These are phyloP conservation scores for Sphaerulina musiva DNA, from an alignment of 2,329 filamentous ascomycete genomes.

Conservation along the genomic window DNA sequence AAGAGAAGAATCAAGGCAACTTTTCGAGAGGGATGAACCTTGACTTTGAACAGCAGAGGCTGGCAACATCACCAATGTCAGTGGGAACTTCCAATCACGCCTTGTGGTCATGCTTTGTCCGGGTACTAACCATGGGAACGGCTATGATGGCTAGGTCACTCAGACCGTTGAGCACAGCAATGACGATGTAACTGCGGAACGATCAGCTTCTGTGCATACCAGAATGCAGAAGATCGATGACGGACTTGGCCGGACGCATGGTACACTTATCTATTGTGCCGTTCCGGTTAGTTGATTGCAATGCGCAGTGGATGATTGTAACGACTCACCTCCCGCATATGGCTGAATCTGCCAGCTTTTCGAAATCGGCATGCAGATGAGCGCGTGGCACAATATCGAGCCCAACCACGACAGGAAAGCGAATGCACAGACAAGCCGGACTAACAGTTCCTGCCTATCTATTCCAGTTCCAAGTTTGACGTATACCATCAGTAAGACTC, in stretches of 20 bases:
- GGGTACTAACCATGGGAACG: slow-evolving; percentile 42
- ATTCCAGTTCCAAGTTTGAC: slow-evolving; percentile 28
- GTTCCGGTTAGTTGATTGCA: neutral
- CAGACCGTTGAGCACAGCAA: slow-evolving; percentile 54
- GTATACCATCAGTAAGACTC: slow-evolving; percentile 32
- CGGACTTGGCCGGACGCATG: neutral
- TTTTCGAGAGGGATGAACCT: slow-evolving; percentile 49
- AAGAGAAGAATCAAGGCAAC: slow-evolving; percentile 47
- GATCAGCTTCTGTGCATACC: neutral
- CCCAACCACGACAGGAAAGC: slow-evolving; percentile 27
- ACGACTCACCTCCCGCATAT: slow-evolving; percentile 10
- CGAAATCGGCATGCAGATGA: slow-evolving; percentile 28
- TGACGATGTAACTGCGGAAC: slow-evolving; percentile 52
- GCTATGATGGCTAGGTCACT: slow-evolving; percentile 55
- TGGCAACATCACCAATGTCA: neutral
- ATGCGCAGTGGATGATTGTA: neutral
- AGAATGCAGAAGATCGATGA: neutral
- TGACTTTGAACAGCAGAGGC: slow-evolving; percentile 47
- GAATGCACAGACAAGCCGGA: slow-evolving; percentile 23
- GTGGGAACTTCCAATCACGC: neutral
- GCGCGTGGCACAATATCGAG: slow-evolving; percentile 29
- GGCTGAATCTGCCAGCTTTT: slow-evolving; percentile 33
- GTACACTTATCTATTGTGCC: neutral
- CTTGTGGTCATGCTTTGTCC: neutral
- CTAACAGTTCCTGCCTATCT: slow-evolving; percentile 25